phyloP scores from a whole-genome alignment of 225 moss, liverwort and hornwort genomes.

The Physcomitrellopsis africana region DNA sequence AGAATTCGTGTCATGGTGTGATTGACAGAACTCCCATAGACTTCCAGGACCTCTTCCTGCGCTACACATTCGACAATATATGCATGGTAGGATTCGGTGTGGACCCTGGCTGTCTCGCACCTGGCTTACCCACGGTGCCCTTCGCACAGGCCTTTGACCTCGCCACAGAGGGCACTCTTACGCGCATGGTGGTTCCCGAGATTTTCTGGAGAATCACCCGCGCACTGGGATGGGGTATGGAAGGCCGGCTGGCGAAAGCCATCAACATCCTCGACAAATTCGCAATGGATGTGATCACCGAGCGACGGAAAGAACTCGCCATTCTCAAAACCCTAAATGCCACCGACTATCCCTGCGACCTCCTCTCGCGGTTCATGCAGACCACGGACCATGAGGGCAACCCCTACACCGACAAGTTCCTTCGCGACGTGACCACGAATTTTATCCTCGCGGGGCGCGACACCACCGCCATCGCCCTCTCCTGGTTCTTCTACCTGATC shows the following conservation, averaged over 20 bases:
- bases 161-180: conserved; percentile 34
- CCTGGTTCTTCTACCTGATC: conserved; percentile 52
- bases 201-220: conserved; percentile 19
- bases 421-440: conserved; percentile 40
- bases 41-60: conserved; percentile 48
- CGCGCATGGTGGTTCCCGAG: conserved; percentile 18
- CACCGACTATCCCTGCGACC: conserved; percentile 28
- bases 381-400: conserved; percentile 14
- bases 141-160: conserved; percentile 53
- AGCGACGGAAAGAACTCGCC: conserved; percentile 41
- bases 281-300: conserved; percentile 45
- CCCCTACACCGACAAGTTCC: conserved; percentile 32
- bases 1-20: too few species aligned
- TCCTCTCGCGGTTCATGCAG: conserved; percentile 60
- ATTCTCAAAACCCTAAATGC: background rate
- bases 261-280: conserved; percentile 41
- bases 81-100: conserved; percentile 65
- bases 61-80: conserved; percentile 54
- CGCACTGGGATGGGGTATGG: conserved; percentile 29
- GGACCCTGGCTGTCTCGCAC: conserved; percentile 50
- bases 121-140: conserved; percentile 35
- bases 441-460: conserved; percentile 51
- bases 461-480: conserved; percentile 33
- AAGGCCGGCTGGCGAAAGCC: conserved; percentile 35
- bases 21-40: conserved; percentile 27